A percentile compares a stretch with the other conserved stretches of the same genome.
Evolutionary conservation across 257 asterid species (phyloP).

Genomic region (Perilla frutescens): DNA sequence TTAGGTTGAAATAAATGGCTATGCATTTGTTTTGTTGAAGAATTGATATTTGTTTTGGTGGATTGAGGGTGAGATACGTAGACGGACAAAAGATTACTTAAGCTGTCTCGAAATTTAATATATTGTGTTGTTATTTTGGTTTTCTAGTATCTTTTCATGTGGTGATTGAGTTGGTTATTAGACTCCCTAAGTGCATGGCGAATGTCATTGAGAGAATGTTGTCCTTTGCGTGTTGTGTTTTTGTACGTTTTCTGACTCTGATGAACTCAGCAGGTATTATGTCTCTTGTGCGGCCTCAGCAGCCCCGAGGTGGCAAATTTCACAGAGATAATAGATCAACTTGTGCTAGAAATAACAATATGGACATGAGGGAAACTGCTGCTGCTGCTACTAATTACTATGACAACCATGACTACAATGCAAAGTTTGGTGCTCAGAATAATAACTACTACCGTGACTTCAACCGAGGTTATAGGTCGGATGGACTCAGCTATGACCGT

Average conservation of each 20-base stretch:
- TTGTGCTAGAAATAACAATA: slow-evolving; percentile 42
- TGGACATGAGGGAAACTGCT: slow-evolving; percentile 31
- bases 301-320: slow-evolving; percentile 51
- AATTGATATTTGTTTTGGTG: background rate
- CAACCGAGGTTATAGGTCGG: slow-evolving; percentile 40
- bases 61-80: slow-evolving; percentile 4
- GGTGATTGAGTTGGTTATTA: slow-evolving; percentile 1
- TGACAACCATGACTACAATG: slow-evolving; percentile 36
- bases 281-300: slow-evolving; percentile 63
- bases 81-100: background rate
- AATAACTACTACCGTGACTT: slow-evolving; percentile 33
- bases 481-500: slow-evolving; percentile 42
- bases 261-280: slow-evolving; percentile 55
- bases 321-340: slow-evolving; percentile 47
- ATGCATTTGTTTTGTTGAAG: background rate
- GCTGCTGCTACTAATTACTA: slow-evolving; percentile 37
- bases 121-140: background rate
- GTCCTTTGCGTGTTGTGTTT: slow-evolving; percentile 2
- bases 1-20: background rate
- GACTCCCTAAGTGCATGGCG: background rate
- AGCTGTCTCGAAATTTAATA: background rate
- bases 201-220: background rate
- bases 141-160: slow-evolving; percentile 11
- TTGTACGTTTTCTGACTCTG: slow-evolving; percentile 15
- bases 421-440: slow-evolving; percentile 36